Evolutionary conservation across 139 green algal genomes (phyloP), one percentile per base, ranked within the genome.

Genomic region (Picochlorum sp.): DNA sequence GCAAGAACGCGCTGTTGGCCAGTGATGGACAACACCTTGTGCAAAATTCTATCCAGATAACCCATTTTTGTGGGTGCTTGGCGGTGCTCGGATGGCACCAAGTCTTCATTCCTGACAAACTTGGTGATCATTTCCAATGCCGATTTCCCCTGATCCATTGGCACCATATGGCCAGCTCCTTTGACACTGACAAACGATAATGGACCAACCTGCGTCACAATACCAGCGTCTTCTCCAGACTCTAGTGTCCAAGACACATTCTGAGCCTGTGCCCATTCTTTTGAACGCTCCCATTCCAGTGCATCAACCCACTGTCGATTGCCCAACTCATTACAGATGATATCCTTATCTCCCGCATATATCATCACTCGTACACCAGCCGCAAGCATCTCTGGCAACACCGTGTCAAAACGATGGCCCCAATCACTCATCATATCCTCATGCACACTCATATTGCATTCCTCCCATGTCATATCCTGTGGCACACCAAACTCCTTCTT

Each of bases 311-410:
- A 94, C 57, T 75, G 62, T 3, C 59, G 26, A 71, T 87, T 88
- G 54, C 81, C 82, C 5, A 84, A 23, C 51, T 68, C 77, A 72
- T 88, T 88, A 70, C 81, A 95, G 59, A 95, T 95, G 23, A 92
- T 72, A 69, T 95, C 88, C 67, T 73, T 45, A 23, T 83, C 73
- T 4, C 83, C 82, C 2, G 79, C 86, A 73, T 92, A 93, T 34
- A 96, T 85, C 73, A 93, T 81, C 2, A 88, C 87, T 0, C 75
- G 63, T 3, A 95, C 66, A 41, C 81, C 86, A 24, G 79, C 83
- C 26, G 83, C 78, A 51, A 95, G 69, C 77, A 95, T 79, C 5
- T 77, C 61, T 2, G 81, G 75, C 30, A 95, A 72, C 51, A 85
- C 59, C 1, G 23, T 21, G 41, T 77, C 73, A 57, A 82, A 91